phyloP scores from a whole-genome alignment of 805 yeast genomes.

The Ogataea zsoltii region DNA sequence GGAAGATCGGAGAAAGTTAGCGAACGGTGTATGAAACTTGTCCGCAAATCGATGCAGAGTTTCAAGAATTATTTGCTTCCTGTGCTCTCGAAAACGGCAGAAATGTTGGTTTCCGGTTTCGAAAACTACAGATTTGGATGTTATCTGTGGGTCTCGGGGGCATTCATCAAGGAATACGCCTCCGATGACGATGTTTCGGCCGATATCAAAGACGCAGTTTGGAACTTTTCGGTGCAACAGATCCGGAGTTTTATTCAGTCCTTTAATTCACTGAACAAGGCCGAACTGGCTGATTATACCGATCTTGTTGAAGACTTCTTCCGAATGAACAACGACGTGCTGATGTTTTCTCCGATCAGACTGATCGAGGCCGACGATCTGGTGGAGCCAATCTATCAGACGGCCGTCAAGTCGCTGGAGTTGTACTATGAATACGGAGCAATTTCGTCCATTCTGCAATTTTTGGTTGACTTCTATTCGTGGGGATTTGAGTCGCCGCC shows the following conservation, averaged over 20 bases:
- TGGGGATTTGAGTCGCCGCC: constrained; percentile 89
- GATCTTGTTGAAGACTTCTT: constrained; percentile 87
- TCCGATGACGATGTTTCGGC: constrained; percentile 41
- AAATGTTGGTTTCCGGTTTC: constrained; percentile 69
- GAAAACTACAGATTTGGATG: constrained; percentile 71
- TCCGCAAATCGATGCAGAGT: constrained; percentile 64
- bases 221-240: constrained; percentile 74
- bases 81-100: constrained; percentile 64
- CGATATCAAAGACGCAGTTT: constrained; percentile 59
- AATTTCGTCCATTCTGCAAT: constrained; percentile 67
- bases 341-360: constrained; percentile 70
- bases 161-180: constrained; percentile 71
- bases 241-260: constrained; percentile 54
- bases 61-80: constrained; percentile 58
- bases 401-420: constrained; percentile 54
- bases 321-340: constrained; percentile 72
- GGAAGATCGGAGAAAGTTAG: constrained; percentile 65
- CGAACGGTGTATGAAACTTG: constrained; percentile 70
- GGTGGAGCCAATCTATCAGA: constrained; percentile 53
- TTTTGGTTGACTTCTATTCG: constrained; percentile 74
- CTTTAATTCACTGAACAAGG: constrained; percentile 32
- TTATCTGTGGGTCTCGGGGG: constrained; percentile 87
- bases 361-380: constrained; percentile 48
- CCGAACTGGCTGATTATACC: constrained; percentile 39
- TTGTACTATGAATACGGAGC: constrained; percentile 70